These are phyloP conservation scores for Inga leiocalycina DNA, from an alignment of 306 rosid genomes.

Conservation along the genomic window DNA sequence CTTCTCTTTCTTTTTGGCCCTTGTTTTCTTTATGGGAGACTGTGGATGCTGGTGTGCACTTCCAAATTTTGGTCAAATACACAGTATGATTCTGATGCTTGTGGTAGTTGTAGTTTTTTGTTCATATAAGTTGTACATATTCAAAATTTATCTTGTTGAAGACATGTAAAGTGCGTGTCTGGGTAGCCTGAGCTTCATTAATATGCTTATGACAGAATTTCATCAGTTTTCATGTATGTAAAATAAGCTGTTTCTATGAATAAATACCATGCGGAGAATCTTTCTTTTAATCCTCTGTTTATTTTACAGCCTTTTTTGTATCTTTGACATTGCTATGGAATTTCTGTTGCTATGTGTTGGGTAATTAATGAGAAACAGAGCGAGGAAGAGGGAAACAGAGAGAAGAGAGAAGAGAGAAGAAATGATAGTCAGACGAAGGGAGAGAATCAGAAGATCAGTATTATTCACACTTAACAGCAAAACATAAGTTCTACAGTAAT, in stretches of 20 bases:
- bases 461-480: too few relatives aligned
- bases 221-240: conserved; percentile 4
- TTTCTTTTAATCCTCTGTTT: not conserved
- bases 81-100: conserved; percentile 22
- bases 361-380: too few relatives aligned
- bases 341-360: not conserved
- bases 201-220: not conserved
- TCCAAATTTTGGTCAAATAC: not conserved
- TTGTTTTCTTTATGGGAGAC: not conserved
- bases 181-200: conserved; percentile 25
- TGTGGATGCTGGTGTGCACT: not conserved
- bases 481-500: too few relatives aligned
- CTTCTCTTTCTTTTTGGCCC: not conserved
- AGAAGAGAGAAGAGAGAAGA: too few relatives aligned
- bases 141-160: not conserved
- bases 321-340: not conserved
- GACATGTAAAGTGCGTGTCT: not conserved
- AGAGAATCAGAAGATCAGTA: too few relatives aligned
- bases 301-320: not conserved
- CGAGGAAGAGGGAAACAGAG: too few relatives aligned
- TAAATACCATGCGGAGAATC: not conserved
- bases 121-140: conserved; percentile 1
- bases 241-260: not conserved
- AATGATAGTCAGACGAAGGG: too few relatives aligned
- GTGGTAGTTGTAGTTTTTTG: not conserved